Conservation (phyloP, 1,284 basidiomycete species). For the Naganishia liquefaciens region DNA sequence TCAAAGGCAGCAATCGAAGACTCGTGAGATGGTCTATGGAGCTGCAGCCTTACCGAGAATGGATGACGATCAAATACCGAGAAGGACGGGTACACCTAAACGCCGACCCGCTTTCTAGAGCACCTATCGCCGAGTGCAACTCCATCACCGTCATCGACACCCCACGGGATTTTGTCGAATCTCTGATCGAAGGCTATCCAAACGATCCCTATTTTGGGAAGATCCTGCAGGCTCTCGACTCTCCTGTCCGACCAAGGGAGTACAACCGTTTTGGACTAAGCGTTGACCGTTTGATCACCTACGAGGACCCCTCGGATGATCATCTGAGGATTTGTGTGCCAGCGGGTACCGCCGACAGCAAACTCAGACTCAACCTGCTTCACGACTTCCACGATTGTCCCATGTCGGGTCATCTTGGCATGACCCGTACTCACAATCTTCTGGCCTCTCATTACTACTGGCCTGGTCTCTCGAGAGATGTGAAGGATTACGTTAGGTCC, state of each 20-base stretch:
- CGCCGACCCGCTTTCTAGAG: slow-evolving; percentile 29
- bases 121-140: slow-evolving; percentile 13
- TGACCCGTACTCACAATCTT: slow-evolving; percentile 47
- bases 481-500: slow-evolving; percentile 38
- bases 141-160: neutral
- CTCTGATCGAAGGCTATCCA: neutral
- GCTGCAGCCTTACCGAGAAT: slow-evolving; percentile 7
- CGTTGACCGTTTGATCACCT: neutral
- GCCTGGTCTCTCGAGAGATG: slow-evolving; percentile 34
- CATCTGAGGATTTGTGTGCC: slow-evolving; percentile 10
- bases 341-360: neutral
- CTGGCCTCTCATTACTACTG: slow-evolving; percentile 53
- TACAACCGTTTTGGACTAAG: neutral
- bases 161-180: neutral
- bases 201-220: neutral
- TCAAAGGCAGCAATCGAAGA: too few species aligned
- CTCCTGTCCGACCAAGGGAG: slow-evolving; percentile 6
- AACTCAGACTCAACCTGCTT: neutral
- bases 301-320: slow-evolving; percentile 3
- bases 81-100: slow-evolving; percentile 21
- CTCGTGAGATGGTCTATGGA: slow-evolving; percentile 24
- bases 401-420: slow-evolving; percentile 42
- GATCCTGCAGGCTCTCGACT: neutral
- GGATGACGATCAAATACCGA: slow-evolving; percentile 18
- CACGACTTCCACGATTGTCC: slow-evolving; percentile 3